Conservation (phyloP, 2,329 filamentous ascomycete genomes). For the Hypoxylon sp. region DNA sequence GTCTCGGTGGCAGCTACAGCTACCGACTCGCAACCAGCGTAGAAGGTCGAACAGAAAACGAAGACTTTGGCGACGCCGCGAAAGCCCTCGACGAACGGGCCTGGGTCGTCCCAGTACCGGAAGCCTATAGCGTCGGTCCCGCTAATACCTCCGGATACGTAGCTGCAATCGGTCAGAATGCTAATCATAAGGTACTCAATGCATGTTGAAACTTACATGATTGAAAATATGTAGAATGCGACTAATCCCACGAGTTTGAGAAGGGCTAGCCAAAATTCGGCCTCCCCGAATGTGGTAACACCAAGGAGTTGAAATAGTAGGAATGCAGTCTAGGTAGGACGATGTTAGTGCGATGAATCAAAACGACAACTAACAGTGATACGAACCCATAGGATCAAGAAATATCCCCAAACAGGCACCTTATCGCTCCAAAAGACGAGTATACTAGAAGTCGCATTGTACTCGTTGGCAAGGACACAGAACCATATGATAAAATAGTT, state of each 20-base stretch:
- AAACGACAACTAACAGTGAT: background rate
- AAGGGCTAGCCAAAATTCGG: slow-evolving; percentile 83
- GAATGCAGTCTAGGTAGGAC: slow-evolving; percentile 64
- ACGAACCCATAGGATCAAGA: slow-evolving; percentile 77
- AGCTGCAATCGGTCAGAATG: slow-evolving; percentile 54
- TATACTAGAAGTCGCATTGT: slow-evolving; percentile 76
- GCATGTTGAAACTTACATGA: slow-evolving; percentile 60
- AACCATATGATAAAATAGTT: slow-evolving; percentile 74
- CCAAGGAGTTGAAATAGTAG: slow-evolving; percentile 77
- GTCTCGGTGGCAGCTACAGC: slow-evolving; percentile 72
- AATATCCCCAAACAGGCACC: slow-evolving; percentile 74
- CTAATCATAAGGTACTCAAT: background rate
- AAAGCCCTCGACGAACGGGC: slow-evolving; percentile 77
- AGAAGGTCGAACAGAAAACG: slow-evolving; percentile 77
- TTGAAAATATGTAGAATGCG: slow-evolving; percentile 80
- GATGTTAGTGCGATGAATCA: slow-evolving; percentile 10
- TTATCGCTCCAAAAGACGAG: slow-evolving; percentile 61
- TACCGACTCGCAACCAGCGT: slow-evolving; percentile 72
- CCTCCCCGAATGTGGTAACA: slow-evolving; percentile 80
- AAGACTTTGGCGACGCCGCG: slow-evolving; percentile 74
- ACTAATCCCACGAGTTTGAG: slow-evolving; percentile 77
- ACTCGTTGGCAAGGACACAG: slow-evolving; percentile 74
- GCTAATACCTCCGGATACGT: slow-evolving; percentile 74
- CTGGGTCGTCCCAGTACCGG: slow-evolving; percentile 77
- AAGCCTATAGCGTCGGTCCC: slow-evolving; percentile 75